Base-by-base conservation (phyloP, 345 rosid genomes). In the Euclidium syriacum region DNA sequence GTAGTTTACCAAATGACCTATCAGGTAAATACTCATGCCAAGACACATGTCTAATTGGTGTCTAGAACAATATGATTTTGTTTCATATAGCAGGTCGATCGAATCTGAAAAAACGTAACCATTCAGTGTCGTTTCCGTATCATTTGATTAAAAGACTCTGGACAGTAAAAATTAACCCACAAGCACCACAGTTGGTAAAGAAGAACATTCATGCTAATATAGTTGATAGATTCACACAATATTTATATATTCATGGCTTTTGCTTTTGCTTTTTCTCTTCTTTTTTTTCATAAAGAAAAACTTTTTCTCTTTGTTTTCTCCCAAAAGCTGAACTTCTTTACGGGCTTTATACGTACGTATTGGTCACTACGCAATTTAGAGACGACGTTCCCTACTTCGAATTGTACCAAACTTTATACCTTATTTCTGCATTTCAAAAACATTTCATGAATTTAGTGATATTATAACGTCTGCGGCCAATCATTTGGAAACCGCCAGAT, bases 251-350 rank as follows among this genome's bases (percentile, higher is more conserved):
- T 9, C 33, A 14, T 55, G 10, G 38, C 20, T 52, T 23, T 8
- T 11, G 1, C 3, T 0, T 38, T 24, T 36, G 14, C 16, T 1
- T 17, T 30, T 10, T 0, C 15, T 1, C 14, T 10, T 16, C 15
- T 30, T 10, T 0, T 19, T 1, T 23, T 10, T 16, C 15, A 10
- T 3, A 42, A 42, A 19, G 1, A 19, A 17, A 29, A 12, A 17
- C 2, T 3, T 20, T 11, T 6, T 42, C 5, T 58, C 20, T 58
- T 42, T 4, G 34, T 40, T 58, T 23, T 10, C 29, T 58, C 12
- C 1, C 2, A 58, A 19, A 58, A 58, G 64, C 30, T 58, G 64
- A 58, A 58, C 52, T 30, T 42, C 64, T 58, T 58, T 58, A n/a
- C n/a, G n/a, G n/a, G n/a, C n/a, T n/a, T n/a, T n/a, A n/a, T n/a